Conservation (phyloP, 306 rosid species). For the Malus fusca region DNA sequence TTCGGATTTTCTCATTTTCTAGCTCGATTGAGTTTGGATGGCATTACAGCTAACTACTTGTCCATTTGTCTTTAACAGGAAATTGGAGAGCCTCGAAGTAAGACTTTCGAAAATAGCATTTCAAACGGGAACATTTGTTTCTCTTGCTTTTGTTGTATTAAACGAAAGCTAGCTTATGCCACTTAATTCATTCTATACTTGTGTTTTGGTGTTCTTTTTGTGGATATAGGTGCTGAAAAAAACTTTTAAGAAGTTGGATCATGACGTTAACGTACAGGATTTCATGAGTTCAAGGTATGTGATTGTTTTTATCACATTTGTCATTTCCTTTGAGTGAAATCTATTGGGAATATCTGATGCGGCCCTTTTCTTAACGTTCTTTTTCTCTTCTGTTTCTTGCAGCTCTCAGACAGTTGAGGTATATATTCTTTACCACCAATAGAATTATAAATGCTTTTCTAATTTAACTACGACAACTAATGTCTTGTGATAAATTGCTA, state of each 20-base stretch:
- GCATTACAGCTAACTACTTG: constrained; percentile 15
- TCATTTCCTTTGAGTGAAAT: constrained; percentile 10
- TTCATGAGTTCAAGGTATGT: constrained; percentile 51
- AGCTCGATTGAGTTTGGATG: constrained; percentile 12
- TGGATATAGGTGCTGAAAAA: constrained; percentile 58
- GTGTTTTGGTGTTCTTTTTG: constrained; percentile 20
- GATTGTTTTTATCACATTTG: constrained; percentile 8
- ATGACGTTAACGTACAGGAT: constrained; percentile 33
- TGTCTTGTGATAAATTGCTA: constrained; percentile 16
- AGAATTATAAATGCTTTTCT: not conserved
- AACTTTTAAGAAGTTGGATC: constrained; percentile 81
- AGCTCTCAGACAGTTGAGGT: constrained; percentile 63
- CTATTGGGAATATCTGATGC: constrained; percentile 16
- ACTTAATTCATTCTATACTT: constrained; percentile 4
- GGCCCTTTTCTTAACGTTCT: constrained; percentile 3
- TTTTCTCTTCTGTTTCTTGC: constrained; percentile 29
- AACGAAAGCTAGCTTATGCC: not conserved
- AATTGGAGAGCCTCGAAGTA: constrained; percentile 85
- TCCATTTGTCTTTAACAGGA: constrained; percentile 45
- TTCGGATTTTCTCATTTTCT: not conserved
- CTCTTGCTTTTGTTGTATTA: not conserved
- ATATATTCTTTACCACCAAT: constrained; percentile 17
- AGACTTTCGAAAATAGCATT: constrained; percentile 20
- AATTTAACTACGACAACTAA: constrained; percentile 10
- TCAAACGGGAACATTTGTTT: constrained; percentile 1